Conservation (phyloP, 2,329 filamentous ascomycete species). For the Diaporthe capsici region DNA sequence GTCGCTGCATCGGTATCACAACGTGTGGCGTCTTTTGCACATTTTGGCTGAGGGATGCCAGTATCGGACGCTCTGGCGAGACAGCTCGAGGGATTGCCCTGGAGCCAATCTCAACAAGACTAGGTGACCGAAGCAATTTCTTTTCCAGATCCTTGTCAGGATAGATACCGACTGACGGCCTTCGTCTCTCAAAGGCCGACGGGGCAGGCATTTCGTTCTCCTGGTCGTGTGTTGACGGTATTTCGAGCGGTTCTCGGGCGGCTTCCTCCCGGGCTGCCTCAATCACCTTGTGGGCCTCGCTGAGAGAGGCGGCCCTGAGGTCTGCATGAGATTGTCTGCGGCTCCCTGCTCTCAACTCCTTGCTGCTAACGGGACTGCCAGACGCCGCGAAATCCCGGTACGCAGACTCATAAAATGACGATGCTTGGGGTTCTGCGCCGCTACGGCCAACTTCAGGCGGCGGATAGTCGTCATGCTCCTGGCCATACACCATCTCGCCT, state of each 20-base stretch:
- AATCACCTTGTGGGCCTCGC: conserved; percentile 51
- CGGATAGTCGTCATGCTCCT: conserved; percentile 59
- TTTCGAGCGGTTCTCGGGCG: conserved; percentile 59
- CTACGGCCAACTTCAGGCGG: conserved; percentile 55
- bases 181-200: conserved; percentile 75
- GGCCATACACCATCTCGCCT: conserved; percentile 56
- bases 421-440: conserved; percentile 52
- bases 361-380: conserved; percentile 70
- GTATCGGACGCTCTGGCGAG: conserved; percentile 70
- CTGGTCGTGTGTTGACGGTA: conserved; percentile 80
- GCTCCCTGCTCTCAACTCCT: conserved; percentile 58
- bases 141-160: conserved; percentile 70
- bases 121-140: conserved; percentile 64
- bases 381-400: conserved; percentile 66
- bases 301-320: conserved; percentile 51
- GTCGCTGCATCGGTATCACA: conserved; percentile 57
- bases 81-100: conserved; percentile 53
- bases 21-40: conserved; percentile 67
- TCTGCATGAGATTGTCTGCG: conserved; percentile 57
- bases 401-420: conserved; percentile 60
- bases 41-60: conserved; percentile 69
- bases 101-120: conserved; percentile 56
- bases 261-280: conserved; percentile 52
- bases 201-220: conserved; percentile 80
- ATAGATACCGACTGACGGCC: conserved; percentile 56